A percentile compares a stretch with the other conserved stretches of the same genome.
Conservation (phyloP, 208 protist species). For the Leishmania lainsoni region DNA sequence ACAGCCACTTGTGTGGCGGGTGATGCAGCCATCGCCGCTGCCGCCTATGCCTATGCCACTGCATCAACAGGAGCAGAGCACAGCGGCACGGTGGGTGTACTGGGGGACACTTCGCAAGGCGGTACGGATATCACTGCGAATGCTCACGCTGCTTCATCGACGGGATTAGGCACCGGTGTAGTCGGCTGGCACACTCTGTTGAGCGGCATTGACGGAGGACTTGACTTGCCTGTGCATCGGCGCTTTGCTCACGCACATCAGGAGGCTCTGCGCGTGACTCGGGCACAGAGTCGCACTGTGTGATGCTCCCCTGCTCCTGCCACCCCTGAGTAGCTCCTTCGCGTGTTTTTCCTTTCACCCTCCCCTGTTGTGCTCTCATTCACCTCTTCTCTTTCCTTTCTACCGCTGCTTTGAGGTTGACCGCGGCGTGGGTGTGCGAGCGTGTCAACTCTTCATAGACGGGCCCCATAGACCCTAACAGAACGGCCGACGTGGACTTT, state of each 20-base stretch:
- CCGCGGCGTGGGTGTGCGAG: background rate
- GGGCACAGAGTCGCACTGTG: constrained; percentile 43
- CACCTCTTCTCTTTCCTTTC: background rate
- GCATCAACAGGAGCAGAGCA: background rate
- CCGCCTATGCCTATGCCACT: constrained; percentile 13
- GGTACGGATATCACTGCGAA: background rate
- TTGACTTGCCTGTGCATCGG: constrained; percentile 66
- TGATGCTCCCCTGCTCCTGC: background rate
- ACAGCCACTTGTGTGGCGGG: background rate
- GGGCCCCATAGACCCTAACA: background rate
- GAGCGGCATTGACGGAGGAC: background rate
- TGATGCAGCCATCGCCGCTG: constrained; percentile 4
- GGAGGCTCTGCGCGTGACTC: constrained; percentile 62
- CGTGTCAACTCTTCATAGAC: background rate
- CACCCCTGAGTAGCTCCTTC: background rate
- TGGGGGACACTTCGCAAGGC: background rate
- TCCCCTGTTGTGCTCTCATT: background rate
- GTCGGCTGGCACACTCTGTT: background rate
- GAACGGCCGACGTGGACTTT: background rate
- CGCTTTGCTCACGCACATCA: constrained; percentile 82
- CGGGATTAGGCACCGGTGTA: background rate
- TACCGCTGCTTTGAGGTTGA: background rate
- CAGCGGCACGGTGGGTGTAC: background rate
- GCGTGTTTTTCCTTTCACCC: background rate
- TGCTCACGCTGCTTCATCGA: background rate